Evolutionary conservation across 345 rosid genomes (phyloP).

Genomic region (Aethionema arabicum): DNA sequence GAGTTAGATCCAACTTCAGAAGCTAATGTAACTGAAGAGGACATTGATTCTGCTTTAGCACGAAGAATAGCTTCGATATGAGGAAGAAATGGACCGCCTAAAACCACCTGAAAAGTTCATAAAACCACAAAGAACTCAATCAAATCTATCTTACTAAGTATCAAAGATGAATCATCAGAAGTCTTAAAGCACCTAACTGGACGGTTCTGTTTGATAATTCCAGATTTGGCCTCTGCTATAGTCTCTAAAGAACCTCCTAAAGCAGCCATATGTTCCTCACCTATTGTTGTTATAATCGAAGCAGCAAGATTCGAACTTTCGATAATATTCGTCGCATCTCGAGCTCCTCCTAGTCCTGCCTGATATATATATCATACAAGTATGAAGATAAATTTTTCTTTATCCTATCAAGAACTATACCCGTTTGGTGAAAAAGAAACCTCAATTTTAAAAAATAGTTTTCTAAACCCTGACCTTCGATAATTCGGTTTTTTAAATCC

Average conservation of each 20-base stretch:
- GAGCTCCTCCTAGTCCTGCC: slow-evolving; percentile 93
- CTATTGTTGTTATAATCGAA: slow-evolving; percentile 76
- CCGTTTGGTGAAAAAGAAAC: no score
- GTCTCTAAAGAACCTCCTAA: slow-evolving; percentile 88
- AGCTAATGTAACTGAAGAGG: slow-evolving; percentile 57
- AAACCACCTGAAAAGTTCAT: slow-evolving; percentile 30
- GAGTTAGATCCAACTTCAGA: slow-evolving; percentile 53
- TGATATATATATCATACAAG: slow-evolving; percentile 28
- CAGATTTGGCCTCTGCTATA: slow-evolving; percentile 84
- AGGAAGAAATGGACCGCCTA: slow-evolving; percentile 88
- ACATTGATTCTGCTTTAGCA: slow-evolving; percentile 57
- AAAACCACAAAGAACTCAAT: not conserved
- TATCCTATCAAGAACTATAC: no score
- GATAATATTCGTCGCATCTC: slow-evolving; percentile 85
- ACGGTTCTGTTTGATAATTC: slow-evolving; percentile 65
- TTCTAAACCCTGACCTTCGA: no score
- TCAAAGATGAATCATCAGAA: not conserved
- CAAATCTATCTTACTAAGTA: not conserved
- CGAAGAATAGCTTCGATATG: slow-evolving; percentile 63
- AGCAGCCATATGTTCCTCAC: slow-evolving; percentile 80
- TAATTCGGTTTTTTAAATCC: no score
- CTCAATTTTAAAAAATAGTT: no score
- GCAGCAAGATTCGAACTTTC: slow-evolving; percentile 59
- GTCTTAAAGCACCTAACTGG: slow-evolving; percentile 73
- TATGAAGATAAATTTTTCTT: not conserved